These are phyloP conservation scores for Emydomyces testavorans DNA, from an alignment of 2,329 filamentous ascomycete species.

Conservation along the genomic window DNA sequence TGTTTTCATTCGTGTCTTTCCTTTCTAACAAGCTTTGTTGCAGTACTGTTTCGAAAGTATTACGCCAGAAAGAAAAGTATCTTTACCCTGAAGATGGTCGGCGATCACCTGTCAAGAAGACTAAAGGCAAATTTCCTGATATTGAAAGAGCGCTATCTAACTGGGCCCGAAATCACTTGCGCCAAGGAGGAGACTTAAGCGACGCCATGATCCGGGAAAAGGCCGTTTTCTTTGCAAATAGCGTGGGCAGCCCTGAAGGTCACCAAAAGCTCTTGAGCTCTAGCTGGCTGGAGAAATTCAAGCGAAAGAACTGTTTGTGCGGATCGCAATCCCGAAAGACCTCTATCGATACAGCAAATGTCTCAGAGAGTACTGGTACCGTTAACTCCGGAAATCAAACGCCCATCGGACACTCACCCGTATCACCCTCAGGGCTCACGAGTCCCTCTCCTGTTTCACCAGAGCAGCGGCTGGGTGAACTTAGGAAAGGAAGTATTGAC, in stretches of 20 bases:
- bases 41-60: constrained; percentile 96
- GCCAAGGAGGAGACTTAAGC: constrained; percentile 59
- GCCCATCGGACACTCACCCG: constrained; percentile 57
- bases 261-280: constrained; percentile 59
- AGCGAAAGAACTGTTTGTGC: constrained; percentile 64
- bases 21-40: constrained; percentile 13
- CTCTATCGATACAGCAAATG: constrained; percentile 47
- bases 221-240: constrained; percentile 66
- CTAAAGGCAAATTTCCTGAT: constrained; percentile 77
- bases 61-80: constrained; percentile 91
- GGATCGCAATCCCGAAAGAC: constrained; percentile 45
- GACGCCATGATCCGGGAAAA: constrained; percentile 79
- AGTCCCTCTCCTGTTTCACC: constrained; percentile 61
- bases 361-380: constrained; percentile 53
- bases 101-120: constrained; percentile 66
- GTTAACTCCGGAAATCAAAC: constrained; percentile 48
- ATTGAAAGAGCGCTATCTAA: constrained; percentile 83
- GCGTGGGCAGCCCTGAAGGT: constrained; percentile 58
- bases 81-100: constrained; percentile 68
- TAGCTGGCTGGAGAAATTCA: constrained; percentile 89
- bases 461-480: constrained; percentile 57
- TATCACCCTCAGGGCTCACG: constrained; percentile 54
- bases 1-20: constrained; percentile 8
- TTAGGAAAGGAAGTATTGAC: constrained; percentile 49
- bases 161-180: constrained; percentile 73